Evolutionary conservation across 352 stramenopile genomes (phyloP), one percentile per base, ranked within the genome.

Genomic region (Peronospora farinosa): DNA sequence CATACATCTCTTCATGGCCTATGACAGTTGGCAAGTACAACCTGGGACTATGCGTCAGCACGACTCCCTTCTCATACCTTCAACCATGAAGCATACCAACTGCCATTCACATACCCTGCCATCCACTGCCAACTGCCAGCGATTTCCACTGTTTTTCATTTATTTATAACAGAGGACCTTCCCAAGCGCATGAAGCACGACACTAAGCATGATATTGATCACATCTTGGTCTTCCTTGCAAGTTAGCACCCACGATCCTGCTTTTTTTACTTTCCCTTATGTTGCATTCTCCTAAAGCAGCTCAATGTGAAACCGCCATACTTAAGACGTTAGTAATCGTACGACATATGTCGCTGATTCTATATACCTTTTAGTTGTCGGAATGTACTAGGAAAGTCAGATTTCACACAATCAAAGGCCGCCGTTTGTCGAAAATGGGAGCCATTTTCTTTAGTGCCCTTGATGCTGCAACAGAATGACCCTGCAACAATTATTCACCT

Each of bases 171-270:
- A 59, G 32, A 84, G 64, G 13, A 86, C 61, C n/a, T 57, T 63
- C 1, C 72, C 72, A 17, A 73, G 56, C 0, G 75, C 74, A 16
- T 69, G 19, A 16, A 89, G 47, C 5, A 75, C 68, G n/a, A n/a
- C n/a, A n/a, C n/a, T n/a, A n/a, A n/a, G n/a, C n/a, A n/a, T n/a
- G n/a, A n/a, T n/a, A n/a, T 78, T 72, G 58, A 92, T 83, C 28
- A 81, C 76, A 39, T 88, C 78, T 38, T 92, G 81, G 9, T 92
- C 78, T 60, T 92, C 81, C 51, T 88, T 89, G 60, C 81, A 90
- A 2, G 75, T 69, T 4, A 85, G 37, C 6, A 90, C 74, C 81
- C 81, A 92, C 0, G 67, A 65, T 9, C 60, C 70, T 11, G 88
- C 65, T 32, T 92, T 78, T 37, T 86, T 90, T 12, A 55, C 12